A percentile compares a stretch with the other conserved stretches of the same genome.
These are phyloP conservation scores for Stachybotrys chlorohalonatus DNA, from an alignment of 2,329 filamentous ascomycete genomes.

Conservation along the genomic window DNA sequence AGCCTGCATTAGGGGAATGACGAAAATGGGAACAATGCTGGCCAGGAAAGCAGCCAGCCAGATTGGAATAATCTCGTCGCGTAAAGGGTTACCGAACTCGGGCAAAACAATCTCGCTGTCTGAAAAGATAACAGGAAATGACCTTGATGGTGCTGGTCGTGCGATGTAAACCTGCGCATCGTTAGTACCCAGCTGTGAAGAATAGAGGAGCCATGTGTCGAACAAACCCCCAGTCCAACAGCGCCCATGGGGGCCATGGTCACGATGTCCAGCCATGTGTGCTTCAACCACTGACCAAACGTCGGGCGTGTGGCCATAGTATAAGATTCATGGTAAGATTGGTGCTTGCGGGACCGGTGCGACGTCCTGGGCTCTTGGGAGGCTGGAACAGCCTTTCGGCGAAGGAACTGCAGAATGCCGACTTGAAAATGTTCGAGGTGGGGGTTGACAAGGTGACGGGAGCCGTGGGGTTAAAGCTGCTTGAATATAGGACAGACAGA, in stretches of 20 bases:
- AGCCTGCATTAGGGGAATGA: constrained; percentile 59
- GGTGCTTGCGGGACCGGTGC: not conserved
- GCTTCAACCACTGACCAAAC: constrained; percentile 63
- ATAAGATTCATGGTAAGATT: constrained; percentile 15
- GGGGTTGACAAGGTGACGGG: too few relatives aligned
- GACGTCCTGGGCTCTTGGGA: not conserved
- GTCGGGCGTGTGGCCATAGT: constrained; percentile 43
- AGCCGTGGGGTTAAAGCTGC: too few relatives aligned
- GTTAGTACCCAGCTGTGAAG: not conserved
- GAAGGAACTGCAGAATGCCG: not conserved
- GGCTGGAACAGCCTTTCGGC: not conserved
- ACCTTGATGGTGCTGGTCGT: constrained; percentile 56
- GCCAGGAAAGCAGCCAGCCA: constrained; percentile 61
- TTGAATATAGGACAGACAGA: too few relatives aligned
- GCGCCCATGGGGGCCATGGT: constrained; percentile 59
- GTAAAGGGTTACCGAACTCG: constrained; percentile 60
- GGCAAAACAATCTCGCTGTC: constrained; percentile 63
- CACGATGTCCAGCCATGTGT: constrained; percentile 56
- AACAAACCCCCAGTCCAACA: constrained; percentile 54
- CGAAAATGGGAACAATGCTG: constrained; percentile 52
- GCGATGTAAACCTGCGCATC: constrained; percentile 48
- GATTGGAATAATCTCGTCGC: constrained; percentile 63
- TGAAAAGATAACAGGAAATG: constrained; percentile 57
- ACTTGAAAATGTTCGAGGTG: not conserved
- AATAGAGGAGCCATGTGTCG: not conserved